Base-by-base conservation (phyloP, 306 rosid species). In the Dalbergia oliveri region DNA sequence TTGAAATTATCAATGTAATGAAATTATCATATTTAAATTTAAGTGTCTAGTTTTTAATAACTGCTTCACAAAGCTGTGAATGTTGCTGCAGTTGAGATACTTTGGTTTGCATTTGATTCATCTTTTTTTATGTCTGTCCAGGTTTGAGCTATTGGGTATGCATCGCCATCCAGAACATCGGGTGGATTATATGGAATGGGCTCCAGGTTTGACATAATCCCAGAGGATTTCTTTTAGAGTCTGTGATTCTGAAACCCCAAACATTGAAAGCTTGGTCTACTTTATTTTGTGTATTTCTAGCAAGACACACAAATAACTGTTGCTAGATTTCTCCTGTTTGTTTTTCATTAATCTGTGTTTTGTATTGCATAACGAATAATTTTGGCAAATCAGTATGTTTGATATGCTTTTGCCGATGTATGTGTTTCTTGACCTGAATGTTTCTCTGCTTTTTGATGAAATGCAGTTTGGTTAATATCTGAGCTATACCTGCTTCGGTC, bases 151-250 rank as follows among this genome's bases (percentile, higher is more conserved):
- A 72, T 34, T 95, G 87, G 99, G 99, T 59, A 77, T 95, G 94
- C 99, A 93, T 85, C 97, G 99, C 69, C 99, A 95, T 85, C 88
- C 94, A 58, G 98, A 95, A 81, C 99, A 89, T 81, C 88, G 98
- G 44, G 98, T 81, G 50, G 99, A 95, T 84, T 95, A 89, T 77
- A 87, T 95, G 98, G 99, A 95, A 75, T 93, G 99, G 99, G 99
- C 99, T 83, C 99, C 99, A 88, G 97, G 97, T 94, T 89, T 83
- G 93, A 76, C 69, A 44, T 66, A 51, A 69, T 80, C 44, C 64
- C 61, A 44, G 53, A 74, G 34, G 72, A 49, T 81, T 69, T 74
- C 44, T 84, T 80, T 66, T 71, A n/a, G 57, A 31, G 16, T 51
- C 62, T 75, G 11, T 47, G 62, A 3, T 63, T 87, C 61, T 66